Evolutionary conservation across 345 rosid genomes (phyloP), one percentile per base, ranked within the genome.

Genomic region (Acer campestre): DNA sequence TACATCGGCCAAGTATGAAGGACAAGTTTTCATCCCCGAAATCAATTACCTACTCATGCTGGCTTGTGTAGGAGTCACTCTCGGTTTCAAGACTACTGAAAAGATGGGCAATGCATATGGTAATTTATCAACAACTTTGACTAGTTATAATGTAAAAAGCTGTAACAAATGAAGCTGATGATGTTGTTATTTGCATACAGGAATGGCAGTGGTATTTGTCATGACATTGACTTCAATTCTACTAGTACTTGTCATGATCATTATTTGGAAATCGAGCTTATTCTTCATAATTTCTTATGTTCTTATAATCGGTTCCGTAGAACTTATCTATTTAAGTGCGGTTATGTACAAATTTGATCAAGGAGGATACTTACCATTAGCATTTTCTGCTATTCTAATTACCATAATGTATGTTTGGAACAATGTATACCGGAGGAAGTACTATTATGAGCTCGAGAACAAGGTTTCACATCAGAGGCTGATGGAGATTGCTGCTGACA

Each of bases 301-400:
- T 10, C 48, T 78, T 6, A 80, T 75, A 0, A 75, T 84, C 9
- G 80, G 83, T 0, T 49, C 64, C 0, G 40, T 83, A 13, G 86
- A 87, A 67, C 6, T 83, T 13, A 0, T 70, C 2, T 81, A 74
- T 71, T 49, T 86, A 22, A 78, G 78, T 49, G 67, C 87, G 0
- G 78, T 77, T 11, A 73, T 82, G 9, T 84, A 80, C 88, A 90
- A 90, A 69, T 86, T 88, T 62, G 56, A 58, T 16, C 79, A 77
- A 10, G 87, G 91, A 75, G 90, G 90, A 4, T 90, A 88, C 58
- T 75, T 90, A 29, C 93, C 91, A 0, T 40, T 88, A 4, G 68
- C 79, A 0, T 85, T 90, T 31, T 31, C 35, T 31, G 35, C 35
- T 31, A 31, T 31, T 31, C 35, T 31, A 31, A 31, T 31, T 31